These are phyloP conservation scores for Backusella tarrabulga DNA, from an alignment of 192 early-diverging fungal species.

Conservation along the genomic window DNA sequence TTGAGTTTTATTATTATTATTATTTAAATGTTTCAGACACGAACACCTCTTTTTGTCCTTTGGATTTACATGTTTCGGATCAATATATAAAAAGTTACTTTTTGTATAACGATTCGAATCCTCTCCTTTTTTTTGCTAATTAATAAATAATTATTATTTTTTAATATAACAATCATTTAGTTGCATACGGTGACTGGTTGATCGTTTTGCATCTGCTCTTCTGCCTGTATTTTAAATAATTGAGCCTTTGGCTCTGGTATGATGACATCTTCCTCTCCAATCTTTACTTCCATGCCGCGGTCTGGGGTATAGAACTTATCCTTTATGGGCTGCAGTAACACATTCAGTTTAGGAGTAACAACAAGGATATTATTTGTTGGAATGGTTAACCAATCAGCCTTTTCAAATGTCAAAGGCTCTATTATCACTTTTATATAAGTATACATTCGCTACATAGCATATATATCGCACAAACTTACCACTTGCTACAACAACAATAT, in stretches of 20 bases:
- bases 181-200: conserved; percentile 4
- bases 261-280: conserved; percentile 16
- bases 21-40: not conserved
- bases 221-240: conserved; percentile 16
- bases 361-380: conserved; percentile 75
- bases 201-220: conserved; percentile 18
- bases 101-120: not conserved
- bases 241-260: conserved; percentile 30
- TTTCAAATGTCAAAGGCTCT: conserved; percentile 81
- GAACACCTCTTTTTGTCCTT: not conserved
- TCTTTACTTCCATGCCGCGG: conserved; percentile 24
- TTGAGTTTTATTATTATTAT: not conserved
- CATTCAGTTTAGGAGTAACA: conserved; percentile 74
- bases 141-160: not conserved
- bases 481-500: conserved; percentile 75
- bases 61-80: not conserved
- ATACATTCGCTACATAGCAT: not conserved
- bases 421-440: not conserved
- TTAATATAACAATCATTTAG: not conserved
- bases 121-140: not conserved
- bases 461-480: conserved; percentile 20
- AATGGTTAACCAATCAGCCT: conserved; percentile 78
- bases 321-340: conserved; percentile 70
- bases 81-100: not conserved
- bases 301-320: conserved; percentile 61